Evolutionary conservation across 352 stramenopile genomes (phyloP), one percentile per base, ranked within the genome.

Genomic region (Pythium insidiosum): DNA sequence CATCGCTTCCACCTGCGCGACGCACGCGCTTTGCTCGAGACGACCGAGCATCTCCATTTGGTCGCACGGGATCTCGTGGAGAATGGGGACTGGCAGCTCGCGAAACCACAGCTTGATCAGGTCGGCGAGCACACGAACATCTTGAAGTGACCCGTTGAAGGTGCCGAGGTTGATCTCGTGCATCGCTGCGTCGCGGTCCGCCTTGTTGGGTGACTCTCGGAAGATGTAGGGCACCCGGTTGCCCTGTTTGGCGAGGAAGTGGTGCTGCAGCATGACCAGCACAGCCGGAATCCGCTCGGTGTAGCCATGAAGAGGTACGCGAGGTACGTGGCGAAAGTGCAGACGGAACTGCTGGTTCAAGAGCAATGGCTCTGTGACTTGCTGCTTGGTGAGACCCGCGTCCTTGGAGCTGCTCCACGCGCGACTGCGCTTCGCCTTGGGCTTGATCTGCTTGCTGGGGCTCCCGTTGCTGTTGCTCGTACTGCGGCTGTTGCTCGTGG

Each of bases 101-200:
- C 85, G 73, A 54, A 96, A 96, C 74, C 77, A 96, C 31, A 94
- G 51, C 51, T 96, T 96, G 59, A 96, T 84, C 3, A 96, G 61
- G 50, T 95, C 87, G 0, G 79, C 85, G 7, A 94, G 54, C 35
- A 96, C 78, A 21, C 87, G 77, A 35, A 93, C 73, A 36, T 96
- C 83, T 23, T 78, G 61, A 16, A 54, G 56, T 1, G 58, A 67
- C 23, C 78, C 82, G 24, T 46, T 53, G 44, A 92, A 92, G 30
- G 66, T 73, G 12, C 81, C 83, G 12, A 72, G 70, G 47, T 95
- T 92, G 54, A 95, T 88, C 41, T 90, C 73, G 6, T 52, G 36
- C 72, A 94, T 91, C 16, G 82, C 79, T 44, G 70, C 63, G 38
- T 93, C 74, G 18, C 85, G 85, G 16, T 94, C 81, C n/a, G 64